Percentiles rank a stretch among this genome's conserved stretches.
Conservation (phyloP, 2,329 filamentous ascomycete genomes). For the Fonsecaea multimorphosa region DNA sequence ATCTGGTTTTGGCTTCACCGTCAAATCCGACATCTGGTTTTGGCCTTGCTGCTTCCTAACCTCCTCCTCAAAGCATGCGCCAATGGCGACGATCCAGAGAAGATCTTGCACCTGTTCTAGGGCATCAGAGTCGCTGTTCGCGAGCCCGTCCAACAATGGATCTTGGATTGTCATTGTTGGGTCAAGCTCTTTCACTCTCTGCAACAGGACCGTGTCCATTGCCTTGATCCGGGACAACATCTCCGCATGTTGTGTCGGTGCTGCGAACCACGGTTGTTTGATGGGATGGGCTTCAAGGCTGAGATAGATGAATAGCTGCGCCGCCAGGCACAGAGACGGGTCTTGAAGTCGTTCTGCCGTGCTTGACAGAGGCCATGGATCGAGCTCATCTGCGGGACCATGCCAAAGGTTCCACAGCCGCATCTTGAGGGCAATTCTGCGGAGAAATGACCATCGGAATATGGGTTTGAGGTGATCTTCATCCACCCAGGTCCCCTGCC, state of each 20-base stretch:
- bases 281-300: conserved; percentile 12
- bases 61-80: conserved; percentile 16
- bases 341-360: background rate
- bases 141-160: background rate
- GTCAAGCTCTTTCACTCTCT: background rate
- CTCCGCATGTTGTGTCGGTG: conserved; percentile 8
- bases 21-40: background rate
- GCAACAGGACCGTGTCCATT: conserved; percentile 1
- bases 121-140: background rate
- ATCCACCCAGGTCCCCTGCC: conserved; percentile 6
- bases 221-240: conserved; percentile 10
- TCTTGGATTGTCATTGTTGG: background rate
- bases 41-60: conserved; percentile 2
- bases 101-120: conserved; percentile 8
- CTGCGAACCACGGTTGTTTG: conserved; percentile 8
- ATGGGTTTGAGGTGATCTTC: conserved; percentile 16
- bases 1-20: background rate
- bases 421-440: conserved; percentile 16
- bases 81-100: conserved; percentile 16
- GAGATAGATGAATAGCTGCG: conserved; percentile 20
- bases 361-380: background rate
- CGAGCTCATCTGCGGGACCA: background rate
- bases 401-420: conserved; percentile 16
- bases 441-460: conserved; percentile 14
- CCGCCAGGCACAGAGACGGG: conserved; percentile 10